A percentile compares a stretch with the other conserved stretches of the same genome.
Evolutionary conservation across 1,284 basidiomycete species (phyloP).

Genomic region (Irpex lacteus): DNA sequence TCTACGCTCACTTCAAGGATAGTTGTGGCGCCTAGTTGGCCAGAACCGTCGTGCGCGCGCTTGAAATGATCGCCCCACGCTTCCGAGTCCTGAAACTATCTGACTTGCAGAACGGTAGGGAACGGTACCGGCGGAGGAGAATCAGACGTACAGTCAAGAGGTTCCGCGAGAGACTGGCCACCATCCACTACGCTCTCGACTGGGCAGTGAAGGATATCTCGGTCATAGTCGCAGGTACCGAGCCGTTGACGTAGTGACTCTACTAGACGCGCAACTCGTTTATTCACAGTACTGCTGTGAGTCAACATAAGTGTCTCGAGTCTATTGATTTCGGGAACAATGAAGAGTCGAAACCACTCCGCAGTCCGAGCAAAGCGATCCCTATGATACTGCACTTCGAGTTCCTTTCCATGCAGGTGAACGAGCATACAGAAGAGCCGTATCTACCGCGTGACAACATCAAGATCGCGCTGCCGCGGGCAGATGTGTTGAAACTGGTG

Average conservation of each 20-base stretch:
- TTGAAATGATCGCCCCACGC: too few species aligned
- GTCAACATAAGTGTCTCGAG: neutral
- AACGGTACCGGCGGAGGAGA: too few species aligned
- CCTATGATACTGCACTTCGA: neutral
- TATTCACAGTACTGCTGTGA: neutral
- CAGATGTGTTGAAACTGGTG: constrained; percentile 15
- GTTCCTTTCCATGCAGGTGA: constrained; percentile 3
- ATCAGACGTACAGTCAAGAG: too few species aligned
- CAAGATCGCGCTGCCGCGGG: constrained; percentile 52
- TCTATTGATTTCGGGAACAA: too few species aligned
- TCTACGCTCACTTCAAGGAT: constrained; percentile 24
- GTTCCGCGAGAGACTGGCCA: neutral
- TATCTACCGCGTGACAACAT: constrained; percentile 40
- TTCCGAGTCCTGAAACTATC: too few species aligned
- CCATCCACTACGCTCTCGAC: neutral
- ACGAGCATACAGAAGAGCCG: constrained; percentile 21
- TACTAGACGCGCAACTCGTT: neutral
- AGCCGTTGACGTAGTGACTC: neutral
- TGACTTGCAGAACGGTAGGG: too few species aligned
- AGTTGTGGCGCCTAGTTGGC: constrained; percentile 28
- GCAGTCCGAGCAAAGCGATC: too few species aligned
- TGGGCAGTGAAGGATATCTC: neutral
- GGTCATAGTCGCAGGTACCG: neutral
- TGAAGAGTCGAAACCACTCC: neutral
- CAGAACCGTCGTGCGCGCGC: neutral